Evolutionary conservation across 805 yeast species (phyloP).

Genomic region (Zygoascus flipseniorum): DNA sequence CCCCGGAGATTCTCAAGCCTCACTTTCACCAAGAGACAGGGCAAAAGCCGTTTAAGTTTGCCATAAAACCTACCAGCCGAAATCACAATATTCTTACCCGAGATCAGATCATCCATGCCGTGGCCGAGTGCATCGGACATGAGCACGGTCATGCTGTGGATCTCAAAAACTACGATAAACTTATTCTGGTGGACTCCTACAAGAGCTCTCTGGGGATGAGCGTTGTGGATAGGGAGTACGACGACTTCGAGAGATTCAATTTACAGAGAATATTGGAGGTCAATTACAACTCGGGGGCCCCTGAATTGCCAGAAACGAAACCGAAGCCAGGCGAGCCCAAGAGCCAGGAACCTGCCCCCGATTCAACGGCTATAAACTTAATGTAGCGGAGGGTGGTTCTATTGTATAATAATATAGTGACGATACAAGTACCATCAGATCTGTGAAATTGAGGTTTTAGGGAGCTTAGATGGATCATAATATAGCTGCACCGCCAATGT

Average conservation of each 20-base stretch:
- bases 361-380: no score
- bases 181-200: constrained; percentile 80
- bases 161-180: constrained; percentile 65
- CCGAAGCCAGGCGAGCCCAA: no score
- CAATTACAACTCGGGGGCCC: background rate
- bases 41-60: constrained; percentile 44
- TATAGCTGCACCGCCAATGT: no score
- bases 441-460: no score
- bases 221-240: constrained; percentile 57
- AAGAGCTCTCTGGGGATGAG: constrained; percentile 84
- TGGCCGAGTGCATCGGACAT: constrained; percentile 65
- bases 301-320: no score
- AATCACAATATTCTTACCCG: constrained; percentile 68
- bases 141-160: constrained; percentile 71
- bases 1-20: constrained; percentile 51
- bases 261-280: constrained; percentile 45
- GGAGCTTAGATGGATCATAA: no score
- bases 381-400: no score
- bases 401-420: no score
- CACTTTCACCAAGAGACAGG: constrained; percentile 49
- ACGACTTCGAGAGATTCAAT: constrained; percentile 58
- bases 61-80: constrained; percentile 71
- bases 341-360: no score
- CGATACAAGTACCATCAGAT: no score
- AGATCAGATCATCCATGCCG: constrained; percentile 59